Base-by-base conservation (phyloP, 441 rosid species). In the Dalechampia spathulata region DNA sequence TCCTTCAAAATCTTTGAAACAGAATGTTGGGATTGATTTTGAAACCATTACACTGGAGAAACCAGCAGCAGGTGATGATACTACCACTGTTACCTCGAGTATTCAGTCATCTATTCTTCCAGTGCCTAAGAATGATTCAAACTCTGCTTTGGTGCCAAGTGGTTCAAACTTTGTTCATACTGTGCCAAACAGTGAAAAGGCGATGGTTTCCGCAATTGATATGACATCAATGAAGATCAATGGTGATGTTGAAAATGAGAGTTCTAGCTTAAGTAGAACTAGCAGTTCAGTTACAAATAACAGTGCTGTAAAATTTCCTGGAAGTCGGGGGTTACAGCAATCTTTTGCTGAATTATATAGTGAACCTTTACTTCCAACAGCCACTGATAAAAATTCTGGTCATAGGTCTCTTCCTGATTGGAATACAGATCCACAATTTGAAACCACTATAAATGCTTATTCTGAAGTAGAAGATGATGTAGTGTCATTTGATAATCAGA, bases 401-500 rank as follows among this genome's bases (percentile, higher is more conserved):
- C 62, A 54, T 9, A 57, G 58, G 34, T 76, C 64, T 48, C 75
- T 65, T 49, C 58, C 63, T 65, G 78, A 78, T 64, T 70, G 72
- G 80, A 74, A 64, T 71, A 64, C 76, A 51, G 78, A 71, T 66
- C 34, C 59, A 40, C 75, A 74, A 55, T 45, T 65, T 45, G 70
- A 66, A 52, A 40, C 40, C 26, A 65, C 52, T 62, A 14, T 38
- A 26, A 69, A 63, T 52, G 42, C 69, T 47, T 62, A 65, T 42
- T 68, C 78, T 34, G 78, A 82, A 67, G 64, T 76, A 51, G 88
- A 77, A 69, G 86, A 83, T 58, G 90, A 85, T 69, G 37, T 78
- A 57, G 56, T 86, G 55, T 75, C 79, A 49, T 84, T 81, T 61
- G 83, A 78, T 76, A 84, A 68, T 69, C 96, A 76, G 66, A 78